phyloP scores from a whole-genome alignment of 2,329 filamentous ascomycete species.

The Fusarium tricinctum region DNA sequence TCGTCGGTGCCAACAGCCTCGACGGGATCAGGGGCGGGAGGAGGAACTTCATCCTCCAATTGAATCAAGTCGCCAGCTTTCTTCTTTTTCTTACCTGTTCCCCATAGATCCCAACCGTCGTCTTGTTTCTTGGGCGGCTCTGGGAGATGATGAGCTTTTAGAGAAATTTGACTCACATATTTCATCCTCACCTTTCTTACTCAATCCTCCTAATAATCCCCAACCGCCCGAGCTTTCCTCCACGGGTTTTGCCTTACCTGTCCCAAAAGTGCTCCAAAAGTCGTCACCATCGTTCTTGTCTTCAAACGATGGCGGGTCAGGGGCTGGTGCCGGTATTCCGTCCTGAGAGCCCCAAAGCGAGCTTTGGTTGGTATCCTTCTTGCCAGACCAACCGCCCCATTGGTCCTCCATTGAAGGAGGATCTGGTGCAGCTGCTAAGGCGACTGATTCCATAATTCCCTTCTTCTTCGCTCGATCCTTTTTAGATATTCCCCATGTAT shows the following conservation, averaged over 20 bases:
- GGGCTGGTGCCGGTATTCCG: conserved; percentile 32
- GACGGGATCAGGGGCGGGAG: conserved; percentile 50
- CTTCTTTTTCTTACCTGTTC: conserved; percentile 56
- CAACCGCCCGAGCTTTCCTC: conserved; percentile 44
- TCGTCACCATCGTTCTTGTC: conserved; percentile 43
- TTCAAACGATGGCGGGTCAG: conserved; percentile 41
- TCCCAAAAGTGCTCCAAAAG: conserved; percentile 47
- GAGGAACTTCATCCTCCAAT: conserved; percentile 52
- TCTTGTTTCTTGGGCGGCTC: conserved; percentile 37
- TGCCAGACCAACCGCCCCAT: conserved; percentile 50
- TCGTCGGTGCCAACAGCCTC: conserved; percentile 61
- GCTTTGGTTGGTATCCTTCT: conserved; percentile 50
- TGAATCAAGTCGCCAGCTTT: conserved; percentile 55
- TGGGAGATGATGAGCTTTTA: conserved; percentile 27
- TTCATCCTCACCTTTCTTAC: conserved; percentile 48
- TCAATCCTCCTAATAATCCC: conserved; percentile 40
- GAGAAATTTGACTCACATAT: conserved; percentile 25
- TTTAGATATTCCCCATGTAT: conserved; percentile 51
- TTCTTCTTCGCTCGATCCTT: conserved; percentile 54
- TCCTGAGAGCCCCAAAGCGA: conserved; percentile 46
- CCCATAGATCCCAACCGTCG: conserved; percentile 50
- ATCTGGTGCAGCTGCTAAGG: conserved; percentile 41
- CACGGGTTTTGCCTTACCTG: conserved; percentile 43
- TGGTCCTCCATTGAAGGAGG: conserved; percentile 45
- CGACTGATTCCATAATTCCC: conserved; percentile 46